A percentile compares a stretch with the other conserved stretches of the same genome.
phyloP scores from a whole-genome alignment of 768 basidiomycete genomes.

The Lentinula raphanica region DNA sequence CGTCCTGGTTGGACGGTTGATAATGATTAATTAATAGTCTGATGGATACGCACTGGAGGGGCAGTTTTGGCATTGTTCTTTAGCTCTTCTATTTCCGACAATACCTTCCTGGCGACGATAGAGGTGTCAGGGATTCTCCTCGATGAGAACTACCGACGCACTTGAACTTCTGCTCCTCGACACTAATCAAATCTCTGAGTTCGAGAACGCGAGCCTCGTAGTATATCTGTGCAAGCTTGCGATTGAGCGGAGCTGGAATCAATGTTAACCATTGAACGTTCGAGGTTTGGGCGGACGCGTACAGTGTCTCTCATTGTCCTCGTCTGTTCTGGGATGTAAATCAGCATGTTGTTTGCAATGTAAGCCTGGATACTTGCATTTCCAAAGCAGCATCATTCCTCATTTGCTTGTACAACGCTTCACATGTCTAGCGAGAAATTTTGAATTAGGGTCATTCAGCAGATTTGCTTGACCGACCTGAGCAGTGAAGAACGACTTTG shows the following conservation, averaged over 20 bases:
- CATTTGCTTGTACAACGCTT: constrained; percentile 57
- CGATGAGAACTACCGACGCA: constrained; percentile 27
- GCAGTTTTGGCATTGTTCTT: background rate
- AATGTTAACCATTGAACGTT: constrained; percentile 6
- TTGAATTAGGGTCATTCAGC: no score
- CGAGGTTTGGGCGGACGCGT: constrained; percentile 1
- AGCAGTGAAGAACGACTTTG: constrained; percentile 62
- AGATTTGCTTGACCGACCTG: constrained; percentile 40
- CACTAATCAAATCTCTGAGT: constrained; percentile 62
- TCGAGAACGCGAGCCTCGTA: constrained; percentile 69
- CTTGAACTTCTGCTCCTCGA: constrained; percentile 80
- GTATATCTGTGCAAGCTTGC: constrained; percentile 69
- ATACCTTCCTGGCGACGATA: background rate
- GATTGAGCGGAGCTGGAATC: constrained; percentile 53
- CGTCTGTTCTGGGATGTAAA: constrained; percentile 39
- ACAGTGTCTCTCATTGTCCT: constrained; percentile 52
- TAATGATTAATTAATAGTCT: background rate
- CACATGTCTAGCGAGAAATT: constrained; percentile 70
- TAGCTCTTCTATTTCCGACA: constrained; percentile 1
- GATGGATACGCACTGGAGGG: background rate
- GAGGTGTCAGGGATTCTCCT: background rate
- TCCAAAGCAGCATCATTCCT: constrained; percentile 67
- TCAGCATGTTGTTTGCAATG: background rate
- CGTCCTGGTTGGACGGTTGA: background rate
- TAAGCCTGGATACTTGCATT: constrained; percentile 35